These are phyloP conservation scores for Boletus semigastroideus DNA, from an alignment of 1,284 basidiomycete genomes.

Conservation along the genomic window DNA sequence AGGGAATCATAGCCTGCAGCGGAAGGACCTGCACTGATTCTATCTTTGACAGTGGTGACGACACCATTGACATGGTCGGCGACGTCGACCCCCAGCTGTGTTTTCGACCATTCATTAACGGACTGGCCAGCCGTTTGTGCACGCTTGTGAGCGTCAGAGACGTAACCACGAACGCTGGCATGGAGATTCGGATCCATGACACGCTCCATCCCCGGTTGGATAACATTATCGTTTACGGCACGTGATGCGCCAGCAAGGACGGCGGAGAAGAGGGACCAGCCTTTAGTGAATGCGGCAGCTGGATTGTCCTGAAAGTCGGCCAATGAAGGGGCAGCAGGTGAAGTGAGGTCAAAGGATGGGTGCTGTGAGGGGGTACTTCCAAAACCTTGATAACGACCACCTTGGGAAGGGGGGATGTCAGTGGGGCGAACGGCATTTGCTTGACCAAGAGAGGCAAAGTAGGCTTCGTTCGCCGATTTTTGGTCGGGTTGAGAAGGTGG, in stretches of 20 bases:
- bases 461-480: slow-evolving; percentile 74
- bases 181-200: slow-evolving; percentile 77
- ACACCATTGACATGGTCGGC: slow-evolving; percentile 64
- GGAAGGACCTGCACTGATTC: slow-evolving; percentile 42
- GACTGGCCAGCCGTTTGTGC: slow-evolving; percentile 56
- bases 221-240: slow-evolving; percentile 74
- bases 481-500: slow-evolving; percentile 46
- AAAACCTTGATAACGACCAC: slow-evolving; percentile 83
- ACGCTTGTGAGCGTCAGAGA: slow-evolving; percentile 63
- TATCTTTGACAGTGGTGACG: slow-evolving; percentile 56
- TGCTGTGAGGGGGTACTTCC: slow-evolving; percentile 68
- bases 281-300: slow-evolving; percentile 73
- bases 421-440: slow-evolving; percentile 68
- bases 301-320: slow-evolving; percentile 80
- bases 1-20: slow-evolving; percentile 58
- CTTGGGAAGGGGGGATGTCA: slow-evolving; percentile 80
- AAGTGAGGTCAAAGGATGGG: slow-evolving; percentile 66
- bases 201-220: slow-evolving; percentile 78
- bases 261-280: slow-evolving; percentile 81
- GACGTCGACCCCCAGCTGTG: slow-evolving; percentile 77
- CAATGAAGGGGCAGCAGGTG: slow-evolving; percentile 67
- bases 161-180: slow-evolving; percentile 67
- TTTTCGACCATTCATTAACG: slow-evolving; percentile 72
- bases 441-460: slow-evolving; percentile 71
- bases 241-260: slow-evolving; percentile 72